These are phyloP conservation scores for Dissophora ornata DNA, from an alignment of 192 early-diverging fungal species.

Conservation along the genomic window DNA sequence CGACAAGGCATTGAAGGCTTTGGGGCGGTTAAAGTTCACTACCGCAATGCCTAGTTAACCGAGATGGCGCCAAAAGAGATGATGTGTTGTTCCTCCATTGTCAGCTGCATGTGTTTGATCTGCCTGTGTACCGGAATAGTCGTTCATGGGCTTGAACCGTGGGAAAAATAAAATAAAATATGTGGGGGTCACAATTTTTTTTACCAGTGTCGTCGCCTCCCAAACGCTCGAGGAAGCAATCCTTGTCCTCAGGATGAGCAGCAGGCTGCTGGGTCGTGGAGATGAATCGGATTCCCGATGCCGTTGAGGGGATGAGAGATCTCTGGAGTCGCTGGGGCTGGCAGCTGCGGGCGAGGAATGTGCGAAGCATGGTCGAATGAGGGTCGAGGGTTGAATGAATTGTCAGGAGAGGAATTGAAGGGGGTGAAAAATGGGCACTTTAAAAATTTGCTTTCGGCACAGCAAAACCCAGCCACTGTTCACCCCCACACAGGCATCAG, in stretches of 20 bases:
- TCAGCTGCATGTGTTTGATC: too few species aligned
- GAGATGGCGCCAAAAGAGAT: too few species aligned
- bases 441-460: too few species aligned
- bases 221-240: slow-evolving; percentile 58
- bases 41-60: slow-evolving; percentile 83
- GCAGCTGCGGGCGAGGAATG: slow-evolving; percentile 49
- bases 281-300: slow-evolving; percentile 33
- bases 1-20: slow-evolving; percentile 92
- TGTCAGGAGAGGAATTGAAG: too few species aligned
- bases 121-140: too few species aligned
- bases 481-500: too few species aligned
- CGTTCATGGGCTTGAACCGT: slow-evolving; percentile 13
- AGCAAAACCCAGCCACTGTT: too few species aligned
- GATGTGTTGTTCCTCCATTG: too few species aligned
- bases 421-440: too few species aligned
- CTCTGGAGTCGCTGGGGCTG: slow-evolving; percentile 34
- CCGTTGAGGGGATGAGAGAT: neutral
- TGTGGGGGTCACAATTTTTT: neutral
- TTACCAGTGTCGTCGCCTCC: slow-evolving; percentile 44
- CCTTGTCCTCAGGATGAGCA: slow-evolving; percentile 43
- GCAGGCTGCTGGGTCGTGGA: slow-evolving; percentile 21
- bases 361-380: slow-evolving; percentile 38
- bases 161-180: slow-evolving; percentile 34
- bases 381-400: neutral
- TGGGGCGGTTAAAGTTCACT: slow-evolving; percentile 85